A percentile compares a stretch with the other conserved stretches of the same genome.
Evolutionary conservation across 2,329 filamentous ascomycete genomes (phyloP).

Genomic region (Ramichloridium luteum): DNA sequence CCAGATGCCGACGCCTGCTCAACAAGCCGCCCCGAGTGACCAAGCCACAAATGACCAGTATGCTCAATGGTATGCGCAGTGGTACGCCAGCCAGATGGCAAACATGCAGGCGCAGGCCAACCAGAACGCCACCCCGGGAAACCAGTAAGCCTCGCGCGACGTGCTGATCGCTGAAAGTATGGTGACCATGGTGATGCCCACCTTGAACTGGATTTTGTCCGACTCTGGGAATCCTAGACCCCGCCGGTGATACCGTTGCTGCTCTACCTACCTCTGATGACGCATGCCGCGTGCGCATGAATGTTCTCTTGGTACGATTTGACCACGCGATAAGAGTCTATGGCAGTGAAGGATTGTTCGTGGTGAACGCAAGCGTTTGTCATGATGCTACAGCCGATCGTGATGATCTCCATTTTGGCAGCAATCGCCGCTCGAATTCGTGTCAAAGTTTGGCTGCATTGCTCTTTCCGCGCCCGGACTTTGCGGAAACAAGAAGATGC

Average conservation of each 20-base stretch:
- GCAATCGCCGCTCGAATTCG: too few species aligned
- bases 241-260: neutral
- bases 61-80: conserved; percentile 15
- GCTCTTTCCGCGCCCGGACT: too few species aligned
- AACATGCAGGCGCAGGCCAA: conserved; percentile 24
- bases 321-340: neutral
- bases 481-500: too few species aligned
- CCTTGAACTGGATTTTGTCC: neutral
- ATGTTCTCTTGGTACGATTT: neutral
- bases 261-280: neutral
- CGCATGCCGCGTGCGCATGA: neutral
- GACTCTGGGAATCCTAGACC: too few species aligned
- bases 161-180: conserved; percentile 11
- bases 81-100: conserved; percentile 20
- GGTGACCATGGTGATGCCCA: conserved; percentile 13
- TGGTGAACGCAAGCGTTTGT: too few species aligned
- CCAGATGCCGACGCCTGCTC: conserved; percentile 20
- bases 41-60: conserved; percentile 13
- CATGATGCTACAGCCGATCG: too few species aligned
- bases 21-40: conserved; percentile 10
- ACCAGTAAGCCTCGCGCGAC: conserved; percentile 17
- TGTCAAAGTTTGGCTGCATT: too few species aligned
- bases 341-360: too few species aligned
- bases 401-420: too few species aligned
- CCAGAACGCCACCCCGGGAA: conserved; percentile 20